Evolutionary conservation across 805 yeast species (phyloP), one percentile per base, ranked within the genome.

Genomic region (Clavispora carvajalis): DNA sequence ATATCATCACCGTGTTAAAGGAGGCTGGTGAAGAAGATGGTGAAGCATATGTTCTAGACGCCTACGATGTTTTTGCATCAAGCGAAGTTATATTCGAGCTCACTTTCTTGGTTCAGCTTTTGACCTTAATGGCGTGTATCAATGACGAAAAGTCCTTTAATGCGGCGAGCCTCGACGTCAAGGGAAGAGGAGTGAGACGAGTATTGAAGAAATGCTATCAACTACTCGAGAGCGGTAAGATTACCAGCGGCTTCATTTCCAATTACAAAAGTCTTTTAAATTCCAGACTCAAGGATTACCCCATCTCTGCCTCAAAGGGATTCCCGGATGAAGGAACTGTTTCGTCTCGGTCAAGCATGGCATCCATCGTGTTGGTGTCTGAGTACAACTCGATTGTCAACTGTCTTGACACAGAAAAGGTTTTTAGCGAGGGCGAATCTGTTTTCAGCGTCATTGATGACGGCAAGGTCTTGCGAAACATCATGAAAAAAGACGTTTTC

Each of bases 71-170:
- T 40, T 83, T 73, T 51, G 53, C 47, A 2, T 69, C 77, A 33
- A 79, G 81, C 9, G 85, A 79, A 25, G 66, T 82, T 1, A 55
- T 74, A 15, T 71, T 81, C n/a, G 91, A 85, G 56, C 59, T 77
- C 29, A 61, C 71, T 1, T 58, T 82, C 16, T 38, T 84, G 4
- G 42, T 81, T 5, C 83, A 82, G 48, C 65, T 77, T 3, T 49
- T 82, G 8, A 64, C 78, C 1, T 64, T 60, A 22, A 43, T 63
- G 15, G 37, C 51, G 1, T 43, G 55, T 15, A 55, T 65, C 29
- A 49, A 67, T 42, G 45, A 55, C 10, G 37, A 55, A 7, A 44
- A 49, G 8, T 37, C 61, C 1, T 51, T 50, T 58, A 41, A 49
- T 52, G 57, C 44, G 50, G 57, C 57, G 39, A 49, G 41, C 39